phyloP scores from a whole-genome alignment of 805 yeast genomes.

The Cyberlindnera veronae region DNA sequence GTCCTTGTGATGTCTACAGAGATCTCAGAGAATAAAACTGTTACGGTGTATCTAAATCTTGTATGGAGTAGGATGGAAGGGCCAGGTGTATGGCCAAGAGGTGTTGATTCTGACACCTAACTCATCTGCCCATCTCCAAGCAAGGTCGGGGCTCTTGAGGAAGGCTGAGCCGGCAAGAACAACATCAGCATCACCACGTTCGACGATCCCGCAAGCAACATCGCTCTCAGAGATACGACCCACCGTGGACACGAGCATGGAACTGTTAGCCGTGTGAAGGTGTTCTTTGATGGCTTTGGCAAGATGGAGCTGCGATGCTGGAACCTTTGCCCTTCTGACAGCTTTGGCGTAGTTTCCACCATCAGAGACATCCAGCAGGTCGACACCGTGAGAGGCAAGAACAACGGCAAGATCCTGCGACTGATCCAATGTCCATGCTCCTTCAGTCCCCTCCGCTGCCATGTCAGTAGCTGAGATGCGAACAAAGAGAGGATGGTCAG shows the following conservation, averaged over 20 bases:
- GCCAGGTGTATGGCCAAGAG: slow-evolving; percentile 34
- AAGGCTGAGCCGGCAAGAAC: slow-evolving; percentile 45
- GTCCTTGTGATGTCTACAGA: no score
- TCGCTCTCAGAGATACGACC: slow-evolving; percentile 39
- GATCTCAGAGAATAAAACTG: no score
- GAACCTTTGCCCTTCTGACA: slow-evolving; percentile 19
- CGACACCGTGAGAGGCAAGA: slow-evolving; percentile 43
- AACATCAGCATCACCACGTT: slow-evolving; percentile 44
- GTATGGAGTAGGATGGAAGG: slow-evolving; percentile 22
- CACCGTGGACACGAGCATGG: slow-evolving; percentile 42
- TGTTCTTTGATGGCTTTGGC: slow-evolving; percentile 42
- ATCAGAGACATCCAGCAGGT: slow-evolving; percentile 52
- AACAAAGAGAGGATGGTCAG: slow-evolving; percentile 48
- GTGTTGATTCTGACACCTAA: slow-evolving; percentile 40
- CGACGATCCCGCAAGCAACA: slow-evolving; percentile 38
- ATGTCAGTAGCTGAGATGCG: slow-evolving; percentile 36
- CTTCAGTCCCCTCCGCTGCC: slow-evolving; percentile 16
- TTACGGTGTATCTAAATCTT: no score
- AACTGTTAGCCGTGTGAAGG: slow-evolving; percentile 43
- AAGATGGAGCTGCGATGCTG: slow-evolving; percentile 36
- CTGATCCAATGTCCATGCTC: slow-evolving; percentile 19
- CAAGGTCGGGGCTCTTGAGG: slow-evolving; percentile 47
- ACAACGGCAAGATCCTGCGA: slow-evolving; percentile 35
- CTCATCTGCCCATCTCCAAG: slow-evolving; percentile 47
- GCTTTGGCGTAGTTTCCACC: slow-evolving; percentile 44